These are phyloP conservation scores for Suillus weaverae DNA, from an alignment of 768 basidiomycete genomes.

Conservation along the genomic window DNA sequence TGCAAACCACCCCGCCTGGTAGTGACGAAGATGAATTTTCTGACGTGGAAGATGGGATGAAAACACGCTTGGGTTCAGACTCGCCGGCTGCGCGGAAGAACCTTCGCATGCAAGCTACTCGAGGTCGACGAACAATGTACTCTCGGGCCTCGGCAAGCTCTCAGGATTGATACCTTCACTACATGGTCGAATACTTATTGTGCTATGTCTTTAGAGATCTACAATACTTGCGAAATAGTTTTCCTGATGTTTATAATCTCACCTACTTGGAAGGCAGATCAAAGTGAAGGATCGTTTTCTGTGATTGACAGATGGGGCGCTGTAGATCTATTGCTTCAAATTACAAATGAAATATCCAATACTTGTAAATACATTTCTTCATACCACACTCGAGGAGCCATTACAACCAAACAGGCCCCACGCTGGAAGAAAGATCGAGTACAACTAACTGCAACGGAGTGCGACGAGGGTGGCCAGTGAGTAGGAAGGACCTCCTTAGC, in stretches of 20 bases:
- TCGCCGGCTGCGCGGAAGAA: neutral
- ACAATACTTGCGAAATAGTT: neutral
- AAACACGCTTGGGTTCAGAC: neutral
- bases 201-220: neutral
- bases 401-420: neutral
- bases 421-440: neutral
- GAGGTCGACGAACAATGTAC: neutral
- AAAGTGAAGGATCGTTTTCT: too few relatives aligned
- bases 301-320: neutral
- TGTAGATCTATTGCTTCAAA: neutral
- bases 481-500: neutral
- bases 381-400: too few relatives aligned
- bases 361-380: neutral
- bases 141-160: neutral
- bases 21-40: constrained; percentile 17
- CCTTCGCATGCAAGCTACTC: neutral
- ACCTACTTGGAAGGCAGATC: neutral
- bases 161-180: neutral
- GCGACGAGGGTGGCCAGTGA: neutral
- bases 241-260: neutral
- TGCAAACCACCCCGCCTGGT: neutral
- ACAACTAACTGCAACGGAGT: neutral
- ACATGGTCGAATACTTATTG: neutral
- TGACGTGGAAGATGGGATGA: neutral
- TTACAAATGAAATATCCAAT: neutral